Base-by-base conservation (phyloP, 1,284 basidiomycete species). In the Gastroboletus turbinatus region DNA sequence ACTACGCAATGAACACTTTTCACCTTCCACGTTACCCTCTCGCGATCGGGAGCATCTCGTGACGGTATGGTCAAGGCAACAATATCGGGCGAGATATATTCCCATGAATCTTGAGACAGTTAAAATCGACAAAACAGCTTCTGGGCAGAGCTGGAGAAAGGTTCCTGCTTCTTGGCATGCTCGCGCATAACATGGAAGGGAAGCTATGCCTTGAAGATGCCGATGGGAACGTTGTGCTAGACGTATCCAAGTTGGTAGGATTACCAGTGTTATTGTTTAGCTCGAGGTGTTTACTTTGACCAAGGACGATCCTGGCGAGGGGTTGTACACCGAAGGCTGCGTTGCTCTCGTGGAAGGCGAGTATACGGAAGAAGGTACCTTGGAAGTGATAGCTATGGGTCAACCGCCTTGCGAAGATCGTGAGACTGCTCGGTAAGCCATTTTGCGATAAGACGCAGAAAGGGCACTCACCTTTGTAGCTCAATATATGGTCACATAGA, bases 301-400 rank as follows among this genome's bases (percentile, higher is more conserved):
- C 45, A 60, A 95, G 94, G 91, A 93, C 58, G 84, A 87, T 58
- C 96, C 96, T 6, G 94, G 95, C 44, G 96, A 98, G 70, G 97
- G 97, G 1, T 74, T 99, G 16, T 99, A 98, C 68, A 98, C 96
- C 0, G 96, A 99, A 72, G 97, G 97, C 0, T 94, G 90, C 58
- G 90, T 98, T 73, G 93, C 95, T 2, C 82, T 99, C 10, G 87
- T 98, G 0, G 97, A 99, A 74, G 97, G 97, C 33, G 93, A 96
- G 67, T 99, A 98, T 69, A 98, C 93, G 0, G 87, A 94, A 57
- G 93, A 98, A 30, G 92, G 90, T 49, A 90, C 83, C 1, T 80
- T 99, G 52, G 82, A 89, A 57, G 94, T 98, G 8, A 85, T 94
- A 61, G 97, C 96, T 9, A 90, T 99, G 62, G 96, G 97, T 1